Evolutionary conservation across 116 monocot genomes (phyloP).

Genomic region (Trichopus zeylanicus): DNA sequence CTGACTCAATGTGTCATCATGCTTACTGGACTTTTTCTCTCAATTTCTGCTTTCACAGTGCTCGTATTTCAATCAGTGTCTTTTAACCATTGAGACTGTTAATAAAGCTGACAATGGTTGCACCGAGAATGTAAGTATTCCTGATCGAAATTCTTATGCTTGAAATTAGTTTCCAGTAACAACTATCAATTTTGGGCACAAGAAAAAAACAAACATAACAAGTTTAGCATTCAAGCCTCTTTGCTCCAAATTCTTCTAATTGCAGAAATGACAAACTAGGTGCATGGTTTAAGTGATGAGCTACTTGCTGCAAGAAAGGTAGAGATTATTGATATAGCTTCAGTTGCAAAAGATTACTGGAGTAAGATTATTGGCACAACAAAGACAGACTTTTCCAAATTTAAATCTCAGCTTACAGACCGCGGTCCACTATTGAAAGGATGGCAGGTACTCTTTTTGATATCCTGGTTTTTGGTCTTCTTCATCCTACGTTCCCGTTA

Average conservation of each 20-base stretch:
- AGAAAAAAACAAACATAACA: too few relatives aligned
- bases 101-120: constrained; percentile 38
- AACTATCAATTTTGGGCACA: too few relatives aligned
- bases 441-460: constrained; percentile 26
- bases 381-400: constrained; percentile 26
- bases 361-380: constrained; percentile 26
- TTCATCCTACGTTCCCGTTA: background rate
- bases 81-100: constrained; percentile 39
- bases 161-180: too few relatives aligned
- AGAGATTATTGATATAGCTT: constrained; percentile 42
- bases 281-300: constrained; percentile 31
- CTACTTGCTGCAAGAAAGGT: constrained; percentile 37
- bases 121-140: constrained; percentile 38
- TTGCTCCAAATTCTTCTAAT: too few relatives aligned
- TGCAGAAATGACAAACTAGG: too few relatives aligned
- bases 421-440: constrained; percentile 40
- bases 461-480: background rate
- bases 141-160: too few relatives aligned
- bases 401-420: constrained; percentile 30
- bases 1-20: background rate
- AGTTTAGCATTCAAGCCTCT: too few relatives aligned
- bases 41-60: constrained; percentile 18
- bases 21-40: background rate
- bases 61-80: constrained; percentile 28
- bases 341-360: constrained; percentile 44